phyloP scores from a whole-genome alignment of 2,329 filamentous ascomycete species.

The Alternaria arborescens region DNA sequence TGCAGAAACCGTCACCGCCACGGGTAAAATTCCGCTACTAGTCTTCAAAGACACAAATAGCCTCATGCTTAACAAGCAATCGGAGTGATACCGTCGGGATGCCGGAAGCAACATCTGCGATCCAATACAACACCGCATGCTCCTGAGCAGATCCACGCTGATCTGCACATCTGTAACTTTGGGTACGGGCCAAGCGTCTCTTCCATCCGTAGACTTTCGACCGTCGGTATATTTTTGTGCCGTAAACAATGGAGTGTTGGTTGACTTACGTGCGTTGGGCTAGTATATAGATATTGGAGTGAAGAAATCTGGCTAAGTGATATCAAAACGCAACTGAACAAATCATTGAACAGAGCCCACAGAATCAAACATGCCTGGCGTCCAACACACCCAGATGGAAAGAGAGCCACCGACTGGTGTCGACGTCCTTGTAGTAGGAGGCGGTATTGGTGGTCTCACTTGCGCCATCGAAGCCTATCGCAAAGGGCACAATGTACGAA shows the following conservation, averaged over 20 bases:
- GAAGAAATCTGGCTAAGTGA: no score
- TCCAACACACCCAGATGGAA: not conserved
- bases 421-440: slow-evolving; percentile 35
- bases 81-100: not conserved
- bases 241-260: not conserved
- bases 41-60: not conserved
- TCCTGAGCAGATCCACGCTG: not conserved
- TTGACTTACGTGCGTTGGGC: no score
- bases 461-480: slow-evolving; percentile 40
- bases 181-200: not conserved
- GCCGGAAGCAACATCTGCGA: not conserved
- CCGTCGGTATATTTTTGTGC: not conserved
- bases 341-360: not conserved
- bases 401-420: not conserved
- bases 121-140: not conserved
- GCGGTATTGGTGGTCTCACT: slow-evolving; percentile 38
- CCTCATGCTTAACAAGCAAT: not conserved
- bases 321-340: not conserved
- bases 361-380: not conserved
- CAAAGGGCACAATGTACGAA: slow-evolving; percentile 36
- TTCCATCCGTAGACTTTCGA: not conserved
- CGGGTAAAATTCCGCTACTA: not conserved
- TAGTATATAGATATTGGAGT: no score
- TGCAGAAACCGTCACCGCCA: not conserved
- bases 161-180: not conserved